Base-by-base conservation (phyloP, 768 basidiomycete genomes). In the Trametes cingulata region DNA sequence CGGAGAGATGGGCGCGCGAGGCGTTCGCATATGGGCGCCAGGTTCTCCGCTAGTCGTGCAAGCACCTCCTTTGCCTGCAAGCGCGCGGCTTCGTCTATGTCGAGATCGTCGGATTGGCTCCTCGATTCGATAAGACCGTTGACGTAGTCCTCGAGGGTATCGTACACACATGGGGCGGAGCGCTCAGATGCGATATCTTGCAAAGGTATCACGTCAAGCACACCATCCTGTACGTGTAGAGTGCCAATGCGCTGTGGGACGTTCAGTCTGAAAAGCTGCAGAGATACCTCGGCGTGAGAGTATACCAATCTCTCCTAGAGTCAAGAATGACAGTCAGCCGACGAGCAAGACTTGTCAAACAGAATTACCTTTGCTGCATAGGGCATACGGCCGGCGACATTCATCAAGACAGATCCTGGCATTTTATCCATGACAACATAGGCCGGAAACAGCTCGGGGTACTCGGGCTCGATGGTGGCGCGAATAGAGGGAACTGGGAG, bases 161-260 rank as follows among this genome's bases (percentile, higher is more conserved):
- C 36, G 45, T 56, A 60, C 2, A 64, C 51, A 1, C 20, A 25
- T 6, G 54, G 12, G 6, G 35, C 15, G 22, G 25, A 25, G 12
- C 33, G 6, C 20, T 33, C 37, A 3, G 47, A 15, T 4, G 15
- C 17, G 37, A 52, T 29, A 9, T 9, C 8, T 1, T 27, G 39
- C n/a, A 2, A 35, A 0, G 42, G 42, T 3, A 43, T 17, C 10
- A 41, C 37, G n/a, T 24, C 8, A 2, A 27, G n/a, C 29, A 33
- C 45, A 24, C 17, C 37, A 3, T 25, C 27, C 1, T 8, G 15
- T n/a, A 35, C n/a, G 10, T 25, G 2, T 12, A 43, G 24, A 19
- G 53, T 40, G 14, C 54, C 54, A n/a, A 58, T 53, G n/a, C 15
- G 41, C 22, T 56, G 52, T 6, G 62, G 62, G 6, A 59, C 54